Percentiles rank a stretch among this genome's conserved stretches.
These are phyloP conservation scores for Debaryomyces tyrocola DNA, from an alignment of 805 yeast genomes.

Conservation along the genomic window DNA sequence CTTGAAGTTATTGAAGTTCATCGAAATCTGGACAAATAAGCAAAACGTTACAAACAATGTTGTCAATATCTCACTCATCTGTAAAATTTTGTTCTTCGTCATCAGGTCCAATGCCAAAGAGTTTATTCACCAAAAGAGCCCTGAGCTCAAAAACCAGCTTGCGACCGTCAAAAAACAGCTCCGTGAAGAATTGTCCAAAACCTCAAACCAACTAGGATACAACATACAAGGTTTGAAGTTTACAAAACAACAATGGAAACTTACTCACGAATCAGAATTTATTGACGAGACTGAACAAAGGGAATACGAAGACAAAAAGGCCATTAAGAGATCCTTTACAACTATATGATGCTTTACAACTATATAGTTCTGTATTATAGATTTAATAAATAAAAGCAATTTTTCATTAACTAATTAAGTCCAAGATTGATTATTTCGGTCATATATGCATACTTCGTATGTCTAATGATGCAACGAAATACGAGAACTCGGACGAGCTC, in stretches of 20 bases:
- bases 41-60: constrained; percentile 40
- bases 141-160: constrained; percentile 61
- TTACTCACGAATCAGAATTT: constrained; percentile 71
- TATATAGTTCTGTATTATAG: constrained; percentile 16
- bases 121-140: constrained; percentile 67
- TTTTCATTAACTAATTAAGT: too few species aligned
- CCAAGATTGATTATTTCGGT: too few species aligned
- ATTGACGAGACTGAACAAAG: constrained; percentile 64
- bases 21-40: constrained; percentile 68
- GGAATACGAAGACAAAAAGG: constrained; percentile 50
- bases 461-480: too few species aligned
- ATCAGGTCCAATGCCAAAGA: constrained; percentile 77
- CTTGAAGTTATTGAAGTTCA: constrained; percentile 64
- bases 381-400: not conserved
- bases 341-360: constrained; percentile 59
- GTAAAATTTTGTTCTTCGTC: constrained; percentile 74
- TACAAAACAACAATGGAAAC: constrained; percentile 74
- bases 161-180: constrained; percentile 62
- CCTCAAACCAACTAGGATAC: constrained; percentile 68
- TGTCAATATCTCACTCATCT: constrained; percentile 60
- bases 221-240: constrained; percentile 82
- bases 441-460: too few species aligned
- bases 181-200: constrained; percentile 52
- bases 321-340: constrained; percentile 74
- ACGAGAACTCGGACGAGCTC: too few species aligned